Evolutionary conservation across 1,139 yeast species (phyloP).

Genomic region (Taphrina flavorubra): DNA sequence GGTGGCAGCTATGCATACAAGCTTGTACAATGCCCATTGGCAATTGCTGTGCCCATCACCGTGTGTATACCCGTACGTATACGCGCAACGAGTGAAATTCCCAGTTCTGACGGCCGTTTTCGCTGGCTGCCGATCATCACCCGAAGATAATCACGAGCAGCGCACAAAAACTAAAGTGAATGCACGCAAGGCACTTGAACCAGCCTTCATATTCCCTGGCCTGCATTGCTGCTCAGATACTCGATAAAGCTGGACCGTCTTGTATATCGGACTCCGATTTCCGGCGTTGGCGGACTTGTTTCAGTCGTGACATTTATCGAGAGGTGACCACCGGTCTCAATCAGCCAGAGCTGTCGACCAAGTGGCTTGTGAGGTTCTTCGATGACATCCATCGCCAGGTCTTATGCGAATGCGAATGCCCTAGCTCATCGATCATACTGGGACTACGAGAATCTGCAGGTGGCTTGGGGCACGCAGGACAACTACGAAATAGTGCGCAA

Average conservation of each 20-base stretch:
- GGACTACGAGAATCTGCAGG: slow-evolving; percentile 76
- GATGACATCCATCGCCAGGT: slow-evolving; percentile 70
- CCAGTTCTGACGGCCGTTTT: neutral
- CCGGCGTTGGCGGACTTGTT: too few relatives aligned
- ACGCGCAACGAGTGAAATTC: neutral
- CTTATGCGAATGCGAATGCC: slow-evolving; percentile 84
- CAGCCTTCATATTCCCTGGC: neutral
- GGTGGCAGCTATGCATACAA: neutral
- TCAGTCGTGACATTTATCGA: too few relatives aligned
- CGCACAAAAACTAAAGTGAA: neutral
- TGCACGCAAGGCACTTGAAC: neutral
- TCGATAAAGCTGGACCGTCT: neutral
- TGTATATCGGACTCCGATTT: too few relatives aligned
- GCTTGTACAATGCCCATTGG: neutral
- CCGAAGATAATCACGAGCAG: neutral
- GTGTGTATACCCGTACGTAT: neutral
- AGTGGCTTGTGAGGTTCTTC: slow-evolving; percentile 1
- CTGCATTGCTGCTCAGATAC: neutral
- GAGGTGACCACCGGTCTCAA: too few relatives aligned
- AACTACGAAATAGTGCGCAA: slow-evolving; percentile 89
- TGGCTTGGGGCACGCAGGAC: slow-evolving; percentile 67
- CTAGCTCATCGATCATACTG: slow-evolving; percentile 83
- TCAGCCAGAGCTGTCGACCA: neutral
- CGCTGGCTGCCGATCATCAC: slow-evolving; percentile 11
- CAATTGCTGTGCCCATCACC: neutral